A percentile compares a stretch with the other conserved stretches of the same genome.
These are phyloP conservation scores for Starmerella gropengiesseri DNA, from an alignment of 805 yeast species.

Conservation along the genomic window DNA sequence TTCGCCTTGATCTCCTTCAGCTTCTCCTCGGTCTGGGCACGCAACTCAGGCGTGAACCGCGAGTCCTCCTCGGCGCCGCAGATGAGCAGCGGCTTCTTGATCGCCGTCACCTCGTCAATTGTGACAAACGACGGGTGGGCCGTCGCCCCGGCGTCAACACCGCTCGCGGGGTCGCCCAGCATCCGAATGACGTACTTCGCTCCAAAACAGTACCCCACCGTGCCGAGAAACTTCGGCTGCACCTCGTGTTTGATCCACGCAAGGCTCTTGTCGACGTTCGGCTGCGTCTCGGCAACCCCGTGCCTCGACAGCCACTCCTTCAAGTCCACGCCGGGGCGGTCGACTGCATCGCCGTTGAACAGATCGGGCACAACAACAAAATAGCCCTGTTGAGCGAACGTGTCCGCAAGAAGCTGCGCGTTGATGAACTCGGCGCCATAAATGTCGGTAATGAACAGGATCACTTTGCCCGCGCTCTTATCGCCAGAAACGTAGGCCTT, in stretches of 20 bases:
- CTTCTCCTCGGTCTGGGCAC: conserved; percentile 49
- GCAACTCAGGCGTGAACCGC: conserved; percentile 51
- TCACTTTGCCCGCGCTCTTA: conserved; percentile 37
- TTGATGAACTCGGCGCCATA: conserved; percentile 54
- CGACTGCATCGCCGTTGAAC: conserved; percentile 44
- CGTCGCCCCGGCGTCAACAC: conserved; percentile 48
- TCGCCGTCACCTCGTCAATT: conserved; percentile 50
- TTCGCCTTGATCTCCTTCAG: conserved; percentile 43
- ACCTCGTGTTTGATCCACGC: conserved; percentile 35
- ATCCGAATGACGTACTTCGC: conserved; percentile 57
- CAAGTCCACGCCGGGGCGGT: conserved; percentile 23
- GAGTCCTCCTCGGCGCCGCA: conserved; percentile 65
- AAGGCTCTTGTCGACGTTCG: conserved; percentile 42
- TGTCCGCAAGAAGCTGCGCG: conserved; percentile 38
- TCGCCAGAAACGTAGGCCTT: conserved; percentile 43
- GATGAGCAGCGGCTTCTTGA: conserved; percentile 55
- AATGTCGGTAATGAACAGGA: conserved; percentile 55
- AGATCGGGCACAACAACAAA: conserved; percentile 70
- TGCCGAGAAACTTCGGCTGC: conserved; percentile 36
- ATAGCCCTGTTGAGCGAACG: conserved; percentile 50
- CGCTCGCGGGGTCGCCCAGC: conserved; percentile 29
- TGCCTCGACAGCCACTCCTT: conserved; percentile 47
- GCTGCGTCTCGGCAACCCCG: conserved; percentile 37
- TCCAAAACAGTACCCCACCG: conserved; percentile 76
- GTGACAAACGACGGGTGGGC: conserved; percentile 77